Conservation (phyloP, 2,329 filamentous ascomycete species). For the Aspergillus piperis region DNA sequence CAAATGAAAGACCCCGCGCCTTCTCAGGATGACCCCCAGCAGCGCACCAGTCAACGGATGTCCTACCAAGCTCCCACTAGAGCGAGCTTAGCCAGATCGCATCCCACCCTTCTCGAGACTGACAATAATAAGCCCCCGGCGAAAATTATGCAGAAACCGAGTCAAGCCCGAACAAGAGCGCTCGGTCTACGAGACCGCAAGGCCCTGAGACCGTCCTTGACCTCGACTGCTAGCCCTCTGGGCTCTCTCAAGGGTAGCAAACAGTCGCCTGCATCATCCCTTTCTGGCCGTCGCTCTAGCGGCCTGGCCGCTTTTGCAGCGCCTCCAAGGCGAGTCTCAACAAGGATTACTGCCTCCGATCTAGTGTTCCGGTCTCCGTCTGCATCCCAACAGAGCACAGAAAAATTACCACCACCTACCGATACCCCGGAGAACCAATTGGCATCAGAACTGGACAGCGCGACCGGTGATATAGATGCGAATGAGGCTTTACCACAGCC, state of each 20-base stretch:
- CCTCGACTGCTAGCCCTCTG: slow-evolving; percentile 30
- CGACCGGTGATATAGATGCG: slow-evolving; percentile 27
- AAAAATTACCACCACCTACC: slow-evolving; percentile 11
- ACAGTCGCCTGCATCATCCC: slow-evolving; percentile 21
- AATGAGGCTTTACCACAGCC: slow-evolving; percentile 20
- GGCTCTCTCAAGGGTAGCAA: slow-evolving; percentile 15
- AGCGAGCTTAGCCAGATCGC: slow-evolving; percentile 62
- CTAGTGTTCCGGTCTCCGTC: slow-evolving; percentile 32
- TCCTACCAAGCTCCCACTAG: slow-evolving; percentile 70
- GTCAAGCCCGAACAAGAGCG: slow-evolving; percentile 21
- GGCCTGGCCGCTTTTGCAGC: slow-evolving; percentile 39
- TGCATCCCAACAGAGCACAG: slow-evolving; percentile 12
- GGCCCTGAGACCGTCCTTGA: slow-evolving; percentile 39
- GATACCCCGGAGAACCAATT: slow-evolving; percentile 37
- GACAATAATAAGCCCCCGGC: slow-evolving; percentile 43
- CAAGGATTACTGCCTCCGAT: slow-evolving; percentile 34
- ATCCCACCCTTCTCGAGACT: slow-evolving; percentile 59
- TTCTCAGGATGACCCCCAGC: slow-evolving; percentile 21
- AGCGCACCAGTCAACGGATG: slow-evolving; percentile 44
- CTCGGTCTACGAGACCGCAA: slow-evolving; percentile 41
- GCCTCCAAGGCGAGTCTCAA: slow-evolving; percentile 39
- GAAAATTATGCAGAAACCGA: slow-evolving; percentile 30
- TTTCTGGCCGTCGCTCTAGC: slow-evolving; percentile 32
- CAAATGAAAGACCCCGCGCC: slow-evolving; percentile 36
- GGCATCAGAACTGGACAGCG: slow-evolving; percentile 34